These are phyloP conservation scores for Tylopilus rubrobrunneus DNA, from an alignment of 768 basidiomycete species.

Conservation along the genomic window DNA sequence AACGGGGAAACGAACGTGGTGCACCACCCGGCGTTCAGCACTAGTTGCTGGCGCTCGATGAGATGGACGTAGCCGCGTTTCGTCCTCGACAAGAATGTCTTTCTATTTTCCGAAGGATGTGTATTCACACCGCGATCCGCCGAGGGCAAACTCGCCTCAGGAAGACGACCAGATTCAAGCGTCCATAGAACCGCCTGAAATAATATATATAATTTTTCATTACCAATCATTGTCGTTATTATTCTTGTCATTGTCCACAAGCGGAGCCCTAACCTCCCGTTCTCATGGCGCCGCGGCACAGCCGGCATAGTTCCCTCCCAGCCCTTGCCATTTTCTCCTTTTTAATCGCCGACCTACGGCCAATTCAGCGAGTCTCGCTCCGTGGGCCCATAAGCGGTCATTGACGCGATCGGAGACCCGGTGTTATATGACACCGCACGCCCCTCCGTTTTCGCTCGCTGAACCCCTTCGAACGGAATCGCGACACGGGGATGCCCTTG, in stretches of 20 bases:
- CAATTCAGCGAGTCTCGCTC: slow-evolving; percentile 19
- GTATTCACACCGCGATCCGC: slow-evolving; percentile 17
- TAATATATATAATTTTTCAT: slow-evolving; percentile 10
- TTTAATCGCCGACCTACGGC: slow-evolving; percentile 31
- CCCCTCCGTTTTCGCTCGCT: slow-evolving; percentile 2
- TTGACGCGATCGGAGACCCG: neutral
- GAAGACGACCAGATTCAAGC: slow-evolving; percentile 9
- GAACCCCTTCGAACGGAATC: slow-evolving; percentile 11
- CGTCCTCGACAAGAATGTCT: slow-evolving; percentile 3
- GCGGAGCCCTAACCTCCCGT: slow-evolving; percentile 26
- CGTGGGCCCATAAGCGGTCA: neutral
- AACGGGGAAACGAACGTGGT: slow-evolving; percentile 22
- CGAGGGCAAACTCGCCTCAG: slow-evolving; percentile 2
- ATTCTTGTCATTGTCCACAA: slow-evolving; percentile 5
- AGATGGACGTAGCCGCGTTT: slow-evolving; percentile 5
- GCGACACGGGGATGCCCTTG: slow-evolving; percentile 19
- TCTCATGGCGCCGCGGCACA: slow-evolving; percentile 28
- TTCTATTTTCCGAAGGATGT: neutral
- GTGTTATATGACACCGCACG: neutral
- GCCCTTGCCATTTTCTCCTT: slow-evolving; percentile 11
- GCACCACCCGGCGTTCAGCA: slow-evolving; percentile 2
- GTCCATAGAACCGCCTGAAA: slow-evolving; percentile 6
- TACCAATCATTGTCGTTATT: neutral
- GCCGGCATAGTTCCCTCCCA: slow-evolving; percentile 19
- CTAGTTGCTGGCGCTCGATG: slow-evolving; percentile 14